Percentiles rank a stretch among this genome's conserved stretches.
These are phyloP conservation scores for Adenanthera pavonina DNA, from an alignment of 306 rosid genomes.

Conservation along the genomic window DNA sequence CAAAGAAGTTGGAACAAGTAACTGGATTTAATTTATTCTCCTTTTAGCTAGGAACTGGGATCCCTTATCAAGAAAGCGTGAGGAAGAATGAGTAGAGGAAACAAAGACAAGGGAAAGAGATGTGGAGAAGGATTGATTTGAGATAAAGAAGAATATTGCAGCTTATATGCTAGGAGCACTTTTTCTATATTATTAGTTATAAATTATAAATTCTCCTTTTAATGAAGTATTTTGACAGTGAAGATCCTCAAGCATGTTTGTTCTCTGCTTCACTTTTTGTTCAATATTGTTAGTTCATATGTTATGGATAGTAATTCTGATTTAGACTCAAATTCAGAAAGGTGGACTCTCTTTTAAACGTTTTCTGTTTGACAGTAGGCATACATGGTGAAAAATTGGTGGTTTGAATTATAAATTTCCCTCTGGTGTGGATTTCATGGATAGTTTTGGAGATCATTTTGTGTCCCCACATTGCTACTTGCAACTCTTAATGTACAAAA, in stretches of 20 bases:
- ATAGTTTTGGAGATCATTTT: conserved; percentile 10
- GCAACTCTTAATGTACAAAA: conserved; percentile 5
- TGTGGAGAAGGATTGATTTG: not conserved
- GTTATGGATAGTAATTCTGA: not conserved
- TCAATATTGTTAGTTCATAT: not conserved
- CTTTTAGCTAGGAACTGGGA: not conserved
- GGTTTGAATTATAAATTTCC: not conserved
- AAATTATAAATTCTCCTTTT: not conserved
- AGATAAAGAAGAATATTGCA: not conserved
- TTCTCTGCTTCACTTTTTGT: not conserved
- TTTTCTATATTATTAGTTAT: not conserved
- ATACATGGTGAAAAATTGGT: conserved; percentile 20
- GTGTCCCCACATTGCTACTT: not conserved
- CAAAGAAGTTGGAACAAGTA: not conserved
- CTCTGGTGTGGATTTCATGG: not conserved
- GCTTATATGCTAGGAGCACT: not conserved
- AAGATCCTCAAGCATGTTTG: not conserved
- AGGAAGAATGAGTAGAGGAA: not conserved
- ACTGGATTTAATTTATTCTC: not conserved
- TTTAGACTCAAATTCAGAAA: not conserved
- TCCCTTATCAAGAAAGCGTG: not conserved
- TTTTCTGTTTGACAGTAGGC: not conserved
- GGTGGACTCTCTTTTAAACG: not conserved
- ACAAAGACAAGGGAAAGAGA: not conserved
- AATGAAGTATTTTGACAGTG: not conserved